Evolutionary conservation across 805 yeast species (phyloP).

Genomic region (Vanderwaltozyma verrucispora): DNA sequence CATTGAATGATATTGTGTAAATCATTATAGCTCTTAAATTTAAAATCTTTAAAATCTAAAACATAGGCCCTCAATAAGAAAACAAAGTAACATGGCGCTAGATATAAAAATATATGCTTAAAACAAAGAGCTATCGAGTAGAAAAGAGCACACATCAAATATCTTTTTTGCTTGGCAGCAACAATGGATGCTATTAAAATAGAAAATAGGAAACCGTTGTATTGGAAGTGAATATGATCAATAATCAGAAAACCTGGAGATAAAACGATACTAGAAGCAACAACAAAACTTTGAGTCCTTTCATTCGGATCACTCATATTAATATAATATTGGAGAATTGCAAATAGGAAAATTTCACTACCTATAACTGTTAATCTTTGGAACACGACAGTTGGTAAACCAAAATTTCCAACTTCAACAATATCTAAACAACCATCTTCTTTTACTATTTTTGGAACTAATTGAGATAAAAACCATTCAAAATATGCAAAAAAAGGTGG

Average conservation of each 20-base stretch:
- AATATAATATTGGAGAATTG: slow-evolving; percentile 62
- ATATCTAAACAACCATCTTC: slow-evolving; percentile 73
- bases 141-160: slow-evolving; percentile 52
- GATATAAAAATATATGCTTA: slow-evolving; percentile 84
- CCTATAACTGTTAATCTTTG: slow-evolving; percentile 74
- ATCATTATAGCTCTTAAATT: slow-evolving; percentile 26
- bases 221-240: slow-evolving; percentile 96
- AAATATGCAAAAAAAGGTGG: slow-evolving; percentile 98
- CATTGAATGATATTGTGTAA: slow-evolving; percentile 37
- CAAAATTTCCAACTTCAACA: slow-evolving; percentile 53
- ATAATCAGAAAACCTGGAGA: slow-evolving; percentile 86
- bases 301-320: slow-evolving; percentile 34
- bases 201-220: slow-evolving; percentile 90
- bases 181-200: slow-evolving; percentile 64
- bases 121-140: slow-evolving; percentile 78
- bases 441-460: slow-evolving; percentile 54
- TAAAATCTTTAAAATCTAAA: slow-evolving; percentile 33
- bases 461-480: slow-evolving; percentile 66
- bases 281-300: slow-evolving; percentile 46
- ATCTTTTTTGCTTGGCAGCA: slow-evolving; percentile 49
- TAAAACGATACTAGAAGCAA: slow-evolving; percentile 70
- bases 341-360: slow-evolving; percentile 63
- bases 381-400: slow-evolving; percentile 69
- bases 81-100: slow-evolving; percentile 90
- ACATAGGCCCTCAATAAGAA: slow-evolving; percentile 66